Evolutionary conservation across 2,329 filamentous ascomycete genomes (phyloP).

Genomic region (Paracoccidioides lutzii): DNA sequence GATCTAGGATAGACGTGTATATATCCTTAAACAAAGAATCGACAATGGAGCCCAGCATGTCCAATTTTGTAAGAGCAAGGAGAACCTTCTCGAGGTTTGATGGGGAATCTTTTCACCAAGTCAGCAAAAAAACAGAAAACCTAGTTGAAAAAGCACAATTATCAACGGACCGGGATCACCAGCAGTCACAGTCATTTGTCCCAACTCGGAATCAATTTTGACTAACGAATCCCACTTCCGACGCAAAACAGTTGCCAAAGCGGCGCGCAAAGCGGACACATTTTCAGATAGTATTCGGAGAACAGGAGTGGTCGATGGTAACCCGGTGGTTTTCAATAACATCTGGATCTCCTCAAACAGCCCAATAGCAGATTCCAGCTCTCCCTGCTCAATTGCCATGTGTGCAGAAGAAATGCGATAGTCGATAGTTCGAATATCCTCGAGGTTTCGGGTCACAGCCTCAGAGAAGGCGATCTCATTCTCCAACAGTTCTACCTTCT

Average conservation of each 20-base stretch:
- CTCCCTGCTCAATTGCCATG: constrained; percentile 31
- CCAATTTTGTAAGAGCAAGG: constrained; percentile 19
- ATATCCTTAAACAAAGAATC: constrained; percentile 24
- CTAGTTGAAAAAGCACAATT: too few species aligned
- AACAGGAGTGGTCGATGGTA: constrained; percentile 26
- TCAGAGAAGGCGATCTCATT: constrained; percentile 49
- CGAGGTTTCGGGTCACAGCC: constrained; percentile 37
- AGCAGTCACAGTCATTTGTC: constrained; percentile 45
- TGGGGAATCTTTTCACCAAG: constrained; percentile 10
- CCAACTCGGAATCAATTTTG: constrained; percentile 44
- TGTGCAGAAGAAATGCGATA: constrained; percentile 36
- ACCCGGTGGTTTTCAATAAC: constrained; percentile 17
- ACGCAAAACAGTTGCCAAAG: constrained; percentile 53
- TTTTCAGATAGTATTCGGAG: constrained; percentile 49
- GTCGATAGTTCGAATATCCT: constrained; percentile 40
- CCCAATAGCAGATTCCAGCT: constrained; percentile 37
- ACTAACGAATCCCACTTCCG: constrained; percentile 60
- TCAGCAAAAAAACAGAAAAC: constrained; percentile 3
- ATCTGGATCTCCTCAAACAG: constrained; percentile 33
- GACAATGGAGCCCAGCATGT: constrained; percentile 20
- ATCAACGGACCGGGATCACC: constrained; percentile 36
- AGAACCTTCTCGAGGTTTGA: background rate
- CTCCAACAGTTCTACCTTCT: constrained; percentile 43
- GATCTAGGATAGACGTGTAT: constrained; percentile 20
- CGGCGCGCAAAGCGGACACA: constrained; percentile 51